These are phyloP conservation scores for Rhodotorula diobovata DNA, from an alignment of 768 basidiomycete species.

Conservation along the genomic window DNA sequence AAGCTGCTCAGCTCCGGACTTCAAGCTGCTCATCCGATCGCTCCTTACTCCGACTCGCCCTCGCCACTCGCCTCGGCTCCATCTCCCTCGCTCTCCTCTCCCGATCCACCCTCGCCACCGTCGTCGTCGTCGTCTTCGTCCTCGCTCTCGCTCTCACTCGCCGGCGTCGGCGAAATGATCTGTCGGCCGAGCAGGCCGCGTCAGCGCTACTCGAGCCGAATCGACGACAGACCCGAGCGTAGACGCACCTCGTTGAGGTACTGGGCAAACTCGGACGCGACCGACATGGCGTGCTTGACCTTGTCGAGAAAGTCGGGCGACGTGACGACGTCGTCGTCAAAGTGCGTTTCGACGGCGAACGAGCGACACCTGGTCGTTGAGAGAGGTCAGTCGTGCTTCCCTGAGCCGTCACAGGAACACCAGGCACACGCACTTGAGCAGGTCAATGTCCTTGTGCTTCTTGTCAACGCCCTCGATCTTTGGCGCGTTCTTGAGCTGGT, in stretches of 20 bases:
- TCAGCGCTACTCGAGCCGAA: not conserved
- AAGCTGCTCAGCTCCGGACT: too few species aligned
- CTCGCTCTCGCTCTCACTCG: conserved; percentile 8
- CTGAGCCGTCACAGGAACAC: conserved; percentile 56
- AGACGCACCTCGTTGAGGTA: conserved; percentile 33
- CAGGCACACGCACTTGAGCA: conserved; percentile 71
- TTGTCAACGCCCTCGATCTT: conserved; percentile 71
- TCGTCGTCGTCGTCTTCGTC: not conserved
- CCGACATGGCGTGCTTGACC: conserved; percentile 55
- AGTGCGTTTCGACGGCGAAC: conserved; percentile 51
- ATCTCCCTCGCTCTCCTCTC: not conserved
- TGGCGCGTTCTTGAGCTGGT: conserved; percentile 83
- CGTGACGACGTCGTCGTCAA: conserved; percentile 70
- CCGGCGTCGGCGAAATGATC: conserved; percentile 39
- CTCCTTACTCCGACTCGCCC: not conserved
- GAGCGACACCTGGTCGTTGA: conserved; percentile 10
- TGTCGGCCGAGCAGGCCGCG: conserved; percentile 19
- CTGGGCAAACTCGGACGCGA: conserved; percentile 72
- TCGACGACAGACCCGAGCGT: not conserved
- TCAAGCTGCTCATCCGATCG: too few species aligned
- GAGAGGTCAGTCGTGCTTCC: not conserved
- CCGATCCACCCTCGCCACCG: not conserved
- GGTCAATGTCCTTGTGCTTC: conserved; percentile 84
- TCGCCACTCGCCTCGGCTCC: conserved; percentile 3
- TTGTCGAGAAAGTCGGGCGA: conserved; percentile 62